A percentile compares a stretch with the other conserved stretches of the same genome.
phyloP scores from a whole-genome alignment of 176 grass and related monocot genomes.

The Chrysopogon serrulatus region DNA sequence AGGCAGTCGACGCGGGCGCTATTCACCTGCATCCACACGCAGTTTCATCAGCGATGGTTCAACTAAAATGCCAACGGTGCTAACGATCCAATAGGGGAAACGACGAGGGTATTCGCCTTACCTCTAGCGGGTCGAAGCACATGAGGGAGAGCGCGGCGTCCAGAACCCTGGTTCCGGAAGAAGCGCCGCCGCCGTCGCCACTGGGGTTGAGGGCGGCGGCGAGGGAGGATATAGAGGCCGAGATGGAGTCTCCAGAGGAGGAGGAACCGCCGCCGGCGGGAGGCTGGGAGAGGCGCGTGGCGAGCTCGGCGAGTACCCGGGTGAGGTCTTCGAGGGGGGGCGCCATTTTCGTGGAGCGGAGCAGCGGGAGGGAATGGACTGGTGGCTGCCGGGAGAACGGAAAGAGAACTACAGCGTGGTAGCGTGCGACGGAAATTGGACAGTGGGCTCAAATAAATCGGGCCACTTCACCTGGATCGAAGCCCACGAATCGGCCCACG shows the following conservation, averaged over 20 bases:
- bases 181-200: background rate
- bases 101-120: conserved; percentile 9
- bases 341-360: conserved; percentile 20
- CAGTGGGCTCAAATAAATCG: background rate
- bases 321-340: conserved; percentile 34
- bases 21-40: conserved; percentile 39
- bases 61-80: background rate
- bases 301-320: conserved; percentile 40
- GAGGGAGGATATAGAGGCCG: conserved; percentile 48
- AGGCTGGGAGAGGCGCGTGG: conserved; percentile 3
- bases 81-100: background rate
- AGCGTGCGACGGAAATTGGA: background rate
- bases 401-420: background rate
- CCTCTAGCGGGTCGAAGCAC: conserved; percentile 67
- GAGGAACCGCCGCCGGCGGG: background rate
- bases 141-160: conserved; percentile 80
- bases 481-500: background rate
- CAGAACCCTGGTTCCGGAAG: conserved; percentile 52
- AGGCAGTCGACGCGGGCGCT: conserved; percentile 45
- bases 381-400: background rate
- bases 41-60: background rate
- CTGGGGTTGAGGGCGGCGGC: conserved; percentile 45
- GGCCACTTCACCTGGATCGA: background rate
- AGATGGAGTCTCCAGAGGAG: background rate
- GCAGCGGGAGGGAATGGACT: background rate